phyloP scores from a whole-genome alignment of 495 filamentous ascomycete genomes.

The Penicillium manginii region DNA sequence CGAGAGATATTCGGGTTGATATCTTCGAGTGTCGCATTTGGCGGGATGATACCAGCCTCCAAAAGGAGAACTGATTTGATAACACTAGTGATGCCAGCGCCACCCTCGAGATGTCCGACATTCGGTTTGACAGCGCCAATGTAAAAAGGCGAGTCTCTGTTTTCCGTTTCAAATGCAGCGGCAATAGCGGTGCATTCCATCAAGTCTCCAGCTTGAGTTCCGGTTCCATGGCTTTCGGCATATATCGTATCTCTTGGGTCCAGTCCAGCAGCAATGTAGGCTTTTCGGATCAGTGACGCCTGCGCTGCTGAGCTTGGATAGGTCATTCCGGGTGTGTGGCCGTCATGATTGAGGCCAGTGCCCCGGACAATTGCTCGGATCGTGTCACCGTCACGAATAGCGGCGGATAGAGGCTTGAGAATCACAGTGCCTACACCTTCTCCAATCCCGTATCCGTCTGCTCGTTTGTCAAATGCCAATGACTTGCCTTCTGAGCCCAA shows the following conservation, averaged over 20 bases:
- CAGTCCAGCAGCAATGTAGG: constrained; percentile 32
- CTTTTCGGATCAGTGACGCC: constrained; percentile 22
- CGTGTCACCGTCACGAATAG: constrained; percentile 35
- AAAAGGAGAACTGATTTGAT: constrained; percentile 46
- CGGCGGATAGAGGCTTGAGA: constrained; percentile 39
- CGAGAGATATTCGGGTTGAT: constrained; percentile 38
- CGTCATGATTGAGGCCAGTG: constrained; percentile 51
- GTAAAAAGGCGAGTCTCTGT: neutral
- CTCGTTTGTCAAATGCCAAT: constrained; percentile 33
- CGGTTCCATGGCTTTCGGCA: constrained; percentile 24
- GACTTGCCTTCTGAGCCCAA: constrained; percentile 11
- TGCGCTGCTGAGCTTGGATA: constrained; percentile 30
- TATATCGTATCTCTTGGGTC: constrained; percentile 21
- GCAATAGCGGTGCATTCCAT: neutral
- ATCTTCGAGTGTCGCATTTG: constrained; percentile 20
- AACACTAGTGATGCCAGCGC: constrained; percentile 44
- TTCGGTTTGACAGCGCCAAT: neutral
- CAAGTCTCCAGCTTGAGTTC: constrained; percentile 2
- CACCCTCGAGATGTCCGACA: constrained; percentile 43
- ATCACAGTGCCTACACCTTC: constrained; percentile 39
- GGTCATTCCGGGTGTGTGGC: constrained; percentile 29
- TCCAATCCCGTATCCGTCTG: constrained; percentile 44
- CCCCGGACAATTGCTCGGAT: constrained; percentile 45
- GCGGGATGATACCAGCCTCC: constrained; percentile 46
- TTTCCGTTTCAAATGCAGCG: neutral